Evolutionary conservation across 768 basidiomycete genomes (phyloP).

Genomic region (Galerina sulciceps): DNA sequence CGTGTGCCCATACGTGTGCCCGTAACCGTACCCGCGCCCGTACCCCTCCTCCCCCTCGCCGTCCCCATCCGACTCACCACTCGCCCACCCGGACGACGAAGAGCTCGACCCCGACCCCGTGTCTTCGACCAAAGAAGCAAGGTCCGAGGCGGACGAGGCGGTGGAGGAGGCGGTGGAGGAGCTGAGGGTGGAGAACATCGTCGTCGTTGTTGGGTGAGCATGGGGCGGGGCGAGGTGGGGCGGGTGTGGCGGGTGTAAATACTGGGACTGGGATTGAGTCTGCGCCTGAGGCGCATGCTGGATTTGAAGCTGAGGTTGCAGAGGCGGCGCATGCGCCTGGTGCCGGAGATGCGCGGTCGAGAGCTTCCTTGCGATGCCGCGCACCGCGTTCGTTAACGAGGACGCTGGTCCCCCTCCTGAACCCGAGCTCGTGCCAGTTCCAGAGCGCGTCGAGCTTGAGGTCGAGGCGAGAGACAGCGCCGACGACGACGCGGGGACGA

Average conservation of each 20-base stretch:
- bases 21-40: too few species aligned
- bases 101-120: slow-evolving; percentile 64
- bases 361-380: slow-evolving; percentile 61
- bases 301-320: too few species aligned
- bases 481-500: too few species aligned
- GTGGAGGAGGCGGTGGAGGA: slow-evolving; percentile 36
- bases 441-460: neutral
- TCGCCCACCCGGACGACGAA: slow-evolving; percentile 57
- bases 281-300: too few species aligned
- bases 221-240: too few species aligned
- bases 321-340: too few species aligned
- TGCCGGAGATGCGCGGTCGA: slow-evolving; percentile 46
- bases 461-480: neutral
- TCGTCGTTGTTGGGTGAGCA: slow-evolving; percentile 32
- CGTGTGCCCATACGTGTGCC: too few species aligned
- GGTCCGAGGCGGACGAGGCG: slow-evolving; percentile 48
- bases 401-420: slow-evolving; percentile 21
- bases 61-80: slow-evolving; percentile 58
- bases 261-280: too few species aligned
- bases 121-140: slow-evolving; percentile 68
- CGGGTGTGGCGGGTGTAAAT: too few species aligned
- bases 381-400: slow-evolving; percentile 54
- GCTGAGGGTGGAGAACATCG: slow-evolving; percentile 49
- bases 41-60: slow-evolving; percentile 35
- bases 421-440: slow-evolving; percentile 1